Conservation (phyloP, 805 yeast genomes). For the Zygosaccharomyces rouxii region DNA sequence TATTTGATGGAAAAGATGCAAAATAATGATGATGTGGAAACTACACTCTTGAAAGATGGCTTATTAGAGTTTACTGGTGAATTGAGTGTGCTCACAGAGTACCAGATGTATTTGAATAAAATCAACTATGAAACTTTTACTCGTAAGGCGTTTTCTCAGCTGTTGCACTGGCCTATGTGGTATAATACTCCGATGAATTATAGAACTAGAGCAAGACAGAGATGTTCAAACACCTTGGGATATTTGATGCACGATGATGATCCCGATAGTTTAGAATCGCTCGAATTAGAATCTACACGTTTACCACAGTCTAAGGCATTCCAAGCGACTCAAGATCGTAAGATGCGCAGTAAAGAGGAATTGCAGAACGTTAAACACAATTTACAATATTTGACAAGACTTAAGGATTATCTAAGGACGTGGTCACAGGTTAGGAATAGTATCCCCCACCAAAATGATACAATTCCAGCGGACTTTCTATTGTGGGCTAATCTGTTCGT, state of each 20-base stretch:
- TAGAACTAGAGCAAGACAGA: constrained; percentile 16
- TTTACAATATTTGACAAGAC: constrained; percentile 17
- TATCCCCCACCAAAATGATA: not conserved
- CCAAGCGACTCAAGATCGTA: constrained; percentile 25
- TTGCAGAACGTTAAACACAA: constrained; percentile 23
- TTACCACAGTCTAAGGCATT: constrained; percentile 32
- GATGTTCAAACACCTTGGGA: constrained; percentile 21
- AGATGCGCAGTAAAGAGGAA: constrained; percentile 18
- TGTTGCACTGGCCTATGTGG: constrained; percentile 71
- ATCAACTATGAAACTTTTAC: constrained; percentile 58
- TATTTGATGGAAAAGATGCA: constrained; percentile 23
- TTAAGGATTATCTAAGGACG: constrained; percentile 17
- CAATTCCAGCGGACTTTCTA: constrained; percentile 23
- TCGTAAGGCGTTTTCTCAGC: constrained; percentile 47
- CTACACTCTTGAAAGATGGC: constrained; percentile 42
- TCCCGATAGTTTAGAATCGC: constrained; percentile 9
- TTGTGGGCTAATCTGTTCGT: constrained; percentile 28
- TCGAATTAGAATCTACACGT: constrained; percentile 14
- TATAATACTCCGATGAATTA: constrained; percentile 51
- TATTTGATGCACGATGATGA: constrained; percentile 22
- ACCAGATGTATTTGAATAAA: constrained; percentile 52
- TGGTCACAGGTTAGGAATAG: constrained; percentile 21
- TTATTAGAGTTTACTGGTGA: constrained; percentile 41
- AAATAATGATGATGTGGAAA: constrained; percentile 16
- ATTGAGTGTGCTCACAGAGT: constrained; percentile 47